Percentiles rank a stretch among this genome's conserved stretches.
phyloP scores from a whole-genome alignment of 169 alveolate species.

The Miamiensis avidus region DNA sequence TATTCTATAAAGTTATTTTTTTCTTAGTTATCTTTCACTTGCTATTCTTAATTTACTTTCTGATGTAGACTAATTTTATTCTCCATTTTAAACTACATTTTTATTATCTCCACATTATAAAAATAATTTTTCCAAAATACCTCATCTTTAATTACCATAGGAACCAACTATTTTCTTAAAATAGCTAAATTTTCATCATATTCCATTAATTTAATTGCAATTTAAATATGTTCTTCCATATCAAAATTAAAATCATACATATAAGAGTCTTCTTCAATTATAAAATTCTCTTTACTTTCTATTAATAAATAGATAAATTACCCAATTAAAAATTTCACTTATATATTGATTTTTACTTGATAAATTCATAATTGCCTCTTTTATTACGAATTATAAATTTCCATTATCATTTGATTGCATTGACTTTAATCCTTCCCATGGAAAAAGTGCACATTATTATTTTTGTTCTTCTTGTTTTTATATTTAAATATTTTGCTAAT shows the following conservation, averaged over 20 bases:
- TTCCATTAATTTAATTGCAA: not conserved
- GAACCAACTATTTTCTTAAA: not conserved
- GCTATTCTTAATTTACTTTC: no score
- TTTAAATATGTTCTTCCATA: not conserved
- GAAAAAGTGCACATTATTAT: not conserved
- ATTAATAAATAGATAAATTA: not conserved
- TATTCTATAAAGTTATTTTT: no score
- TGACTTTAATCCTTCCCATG: not conserved
- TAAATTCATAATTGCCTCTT: not conserved
- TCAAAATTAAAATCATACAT: not conserved
- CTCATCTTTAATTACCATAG: not conserved
- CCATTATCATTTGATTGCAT: not conserved
- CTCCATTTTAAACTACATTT: not conserved
- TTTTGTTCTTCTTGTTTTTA: no score
- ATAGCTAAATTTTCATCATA: not conserved
- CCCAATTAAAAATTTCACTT: no score
- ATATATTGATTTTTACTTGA: not conserved
- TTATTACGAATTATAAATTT: not conserved
- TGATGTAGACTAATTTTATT: not conserved
- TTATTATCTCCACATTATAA: not conserved
- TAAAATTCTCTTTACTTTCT: no score
- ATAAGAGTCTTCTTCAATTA: not conserved
- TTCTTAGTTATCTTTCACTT: no score
- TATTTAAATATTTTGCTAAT: no score
- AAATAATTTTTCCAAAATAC: not conserved